Base-by-base conservation (phyloP, 2,329 filamentous ascomycete genomes). In the Aspergillus novoparasiticus region DNA sequence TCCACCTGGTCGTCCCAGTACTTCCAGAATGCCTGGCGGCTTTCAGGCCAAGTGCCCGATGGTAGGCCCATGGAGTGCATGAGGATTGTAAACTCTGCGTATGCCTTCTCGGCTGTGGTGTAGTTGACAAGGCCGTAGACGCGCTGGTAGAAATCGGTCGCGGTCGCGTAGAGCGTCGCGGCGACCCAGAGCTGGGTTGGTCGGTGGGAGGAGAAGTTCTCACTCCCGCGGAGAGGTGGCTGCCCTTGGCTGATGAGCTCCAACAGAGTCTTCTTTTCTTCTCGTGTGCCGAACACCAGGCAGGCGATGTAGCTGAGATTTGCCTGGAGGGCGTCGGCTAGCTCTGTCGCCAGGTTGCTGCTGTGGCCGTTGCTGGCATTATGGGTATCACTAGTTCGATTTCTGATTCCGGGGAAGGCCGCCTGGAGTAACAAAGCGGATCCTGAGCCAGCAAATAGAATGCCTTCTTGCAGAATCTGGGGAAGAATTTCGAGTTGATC, bases 141-240 rank as follows among this genome's bases (percentile, higher is more conserved):
- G 12, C 76, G 73, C 66, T 78, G 75, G 63, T 77, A 78, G 64
- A 76, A 71, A 57, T 77, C 76, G 6, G 74, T 77, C 3, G 73
- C 70, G 19, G 75, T 77, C 21, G 74, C 74, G 62, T 78, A 78
- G 54, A 77, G 61, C 2, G 75, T 77, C 1, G 76, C 76, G 2
- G 74, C 69, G 55, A 76, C 68, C 76, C 76, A 78, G 58, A 75
- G 69, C 54, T 76, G 69, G 43, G 32, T 69, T 48, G 59, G 70
- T 58, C 64, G 70, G 58, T 46, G 66, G 55, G 66, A 64, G 59
- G 71, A 69, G 34, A 68, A 67, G 51, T 63, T 66, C 12, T 73
- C 66, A 43, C 67, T 66, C 19, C 63, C 65, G 0, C 66, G 61
- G 16, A 70, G 67, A 11, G 72, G 71, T 1, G 72, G 66, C 9